A percentile compares a stretch with the other conserved stretches of the same genome.
Conservation (phyloP, 257 asterid species). For the Solanum chiquidenum region DNA sequence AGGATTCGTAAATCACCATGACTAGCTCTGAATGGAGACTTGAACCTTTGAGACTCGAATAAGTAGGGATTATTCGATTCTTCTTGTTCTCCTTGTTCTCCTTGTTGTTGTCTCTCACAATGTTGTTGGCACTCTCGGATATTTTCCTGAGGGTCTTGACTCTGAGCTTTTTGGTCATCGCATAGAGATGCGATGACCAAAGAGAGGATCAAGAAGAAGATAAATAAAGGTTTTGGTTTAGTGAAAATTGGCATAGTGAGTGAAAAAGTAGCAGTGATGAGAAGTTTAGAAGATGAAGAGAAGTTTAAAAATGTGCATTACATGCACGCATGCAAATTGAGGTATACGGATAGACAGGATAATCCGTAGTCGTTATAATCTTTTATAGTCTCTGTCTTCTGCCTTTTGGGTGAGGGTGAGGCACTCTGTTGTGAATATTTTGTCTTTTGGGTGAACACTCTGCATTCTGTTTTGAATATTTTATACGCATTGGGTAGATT, state of each 20-base stretch:
- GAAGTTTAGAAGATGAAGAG: background rate
- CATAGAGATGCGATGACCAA: background rate
- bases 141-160: background rate
- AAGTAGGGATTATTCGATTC: slow-evolving; percentile 19
- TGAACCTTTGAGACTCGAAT: slow-evolving; percentile 18
- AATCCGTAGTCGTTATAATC: too few species aligned
- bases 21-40: slow-evolving; percentile 4
- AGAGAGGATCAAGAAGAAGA: background rate
- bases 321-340: background rate
- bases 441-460: too few species aligned
- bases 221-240: background rate
- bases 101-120: background rate
- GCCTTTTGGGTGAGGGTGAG: too few species aligned
- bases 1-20: slow-evolving; percentile 28
- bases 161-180: background rate
- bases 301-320: background rate
- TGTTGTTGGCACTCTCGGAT: too few species aligned
- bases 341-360: too few species aligned
- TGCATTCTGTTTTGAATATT: too few species aligned
- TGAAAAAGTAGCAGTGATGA: background rate
- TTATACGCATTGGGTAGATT: too few species aligned
- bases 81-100: background rate
- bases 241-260: background rate
- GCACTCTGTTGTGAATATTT: too few species aligned
- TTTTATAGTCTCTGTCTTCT: too few species aligned